Evolutionary conservation across 257 asterid genomes (phyloP), one percentile per base, ranked within the genome.

Genomic region (Rubia yunnanensis): DNA sequence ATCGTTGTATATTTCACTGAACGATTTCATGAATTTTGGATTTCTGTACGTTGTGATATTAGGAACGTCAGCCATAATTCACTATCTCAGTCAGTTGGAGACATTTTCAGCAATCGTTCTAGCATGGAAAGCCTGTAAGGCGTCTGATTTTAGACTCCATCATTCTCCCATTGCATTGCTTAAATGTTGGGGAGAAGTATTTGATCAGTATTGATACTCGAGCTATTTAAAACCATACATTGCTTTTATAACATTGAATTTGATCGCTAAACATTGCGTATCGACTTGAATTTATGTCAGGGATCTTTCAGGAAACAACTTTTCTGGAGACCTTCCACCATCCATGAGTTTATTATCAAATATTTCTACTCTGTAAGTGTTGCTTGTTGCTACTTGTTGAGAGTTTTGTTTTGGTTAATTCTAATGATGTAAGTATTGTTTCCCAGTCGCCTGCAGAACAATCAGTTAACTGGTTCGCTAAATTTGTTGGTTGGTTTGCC

Each of bases 341-440:
- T 85, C 98, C 67, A 71, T 94, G 72, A 71, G 80, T 64, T 77
- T 84, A 53, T 80, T 90, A 83, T 69, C 92, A 57, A 94, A 88
- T 76, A 87, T 94, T 77, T 82, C 99, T 58, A 78, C 84, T 60
- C 95, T 94, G 99, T 94, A 79, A 90, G 99, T 75, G 67, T 60
- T 59, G 63, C 68, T 68, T 55, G 35, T 34, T 64, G 39, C 63
- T 60, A 5, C 62, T 69, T 13, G 10, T 59, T 52, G 31, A 50
- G 73, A 34, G 65, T 77, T 36, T 34, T 71, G 49, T 73, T 71
- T 54, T 41, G 9, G 30, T 52, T 78, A 62, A 53, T 66, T 46
- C 72, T 80, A 70, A 56, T 60, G 9, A 52, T 54, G 55, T 72
- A 35, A 58, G 57, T 66, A 61, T 60, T 70, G 17, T 80, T 76